Percentiles rank a stretch among this genome's conserved stretches.
Evolutionary conservation across 331 rosid genomes (phyloP).

Genomic region (Cydonia oblonga): DNA sequence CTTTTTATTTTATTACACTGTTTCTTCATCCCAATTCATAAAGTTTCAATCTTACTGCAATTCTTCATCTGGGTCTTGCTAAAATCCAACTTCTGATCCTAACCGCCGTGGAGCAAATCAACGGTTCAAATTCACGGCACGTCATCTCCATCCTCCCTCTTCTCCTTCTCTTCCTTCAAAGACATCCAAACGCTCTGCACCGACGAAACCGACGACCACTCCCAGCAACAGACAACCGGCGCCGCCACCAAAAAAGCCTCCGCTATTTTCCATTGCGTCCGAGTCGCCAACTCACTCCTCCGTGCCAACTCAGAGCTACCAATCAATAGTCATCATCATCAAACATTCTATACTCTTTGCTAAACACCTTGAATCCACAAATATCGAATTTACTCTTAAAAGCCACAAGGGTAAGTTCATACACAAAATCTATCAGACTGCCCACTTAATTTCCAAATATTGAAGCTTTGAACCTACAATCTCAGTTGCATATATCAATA

Average conservation of each 20-base stretch:
- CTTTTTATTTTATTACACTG: no score
- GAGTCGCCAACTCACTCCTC: slow-evolving; percentile 61
- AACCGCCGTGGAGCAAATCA: slow-evolving; percentile 60
- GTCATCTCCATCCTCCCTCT: slow-evolving; percentile 37
- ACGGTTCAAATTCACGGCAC: slow-evolving; percentile 43
- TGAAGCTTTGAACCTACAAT: not conserved
- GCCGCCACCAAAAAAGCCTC: slow-evolving; percentile 33
- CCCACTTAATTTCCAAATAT: not conserved
- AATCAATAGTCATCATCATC: not conserved
- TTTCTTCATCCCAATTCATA: slow-evolving; percentile 3
- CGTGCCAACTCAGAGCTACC: slow-evolving; percentile 22
- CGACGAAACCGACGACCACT: slow-evolving; percentile 29
- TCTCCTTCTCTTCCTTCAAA: slow-evolving; percentile 80
- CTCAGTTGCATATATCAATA: not conserved
- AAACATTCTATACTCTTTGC: not conserved
- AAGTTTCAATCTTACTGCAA: not conserved
- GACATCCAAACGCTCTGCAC: slow-evolving; percentile 61
- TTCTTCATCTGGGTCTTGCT: not conserved
- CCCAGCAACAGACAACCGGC: slow-evolving; percentile 18
- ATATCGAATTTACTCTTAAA: not conserved
- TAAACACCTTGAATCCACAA: not conserved
- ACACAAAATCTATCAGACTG: not conserved
- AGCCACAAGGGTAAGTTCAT: not conserved
- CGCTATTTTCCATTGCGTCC: slow-evolving; percentile 65
- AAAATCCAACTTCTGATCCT: slow-evolving; percentile 9